phyloP scores from a whole-genome alignment of 495 filamentous ascomycete species.

The Trichoderma erinaceum region DNA sequence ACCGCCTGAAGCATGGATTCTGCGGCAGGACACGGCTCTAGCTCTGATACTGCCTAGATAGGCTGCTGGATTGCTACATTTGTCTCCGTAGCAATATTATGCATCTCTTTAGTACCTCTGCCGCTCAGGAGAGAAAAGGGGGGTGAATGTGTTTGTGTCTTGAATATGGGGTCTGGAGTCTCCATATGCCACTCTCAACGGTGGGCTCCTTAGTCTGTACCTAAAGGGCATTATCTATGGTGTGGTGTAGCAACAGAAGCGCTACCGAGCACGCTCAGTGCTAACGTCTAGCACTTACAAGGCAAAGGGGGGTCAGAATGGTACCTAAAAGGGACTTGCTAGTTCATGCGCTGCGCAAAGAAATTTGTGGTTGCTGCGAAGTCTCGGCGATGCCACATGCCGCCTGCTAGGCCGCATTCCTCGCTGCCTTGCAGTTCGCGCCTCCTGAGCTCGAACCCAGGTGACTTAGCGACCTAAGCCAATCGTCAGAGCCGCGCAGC shows the following conservation, averaged over 20 bases:
- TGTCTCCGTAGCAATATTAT: too few relatives aligned
- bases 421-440: slow-evolving; percentile 2
- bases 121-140: too few relatives aligned
- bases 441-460: slow-evolving; percentile 11
- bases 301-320: background rate
- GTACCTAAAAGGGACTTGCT: background rate
- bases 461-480: slow-evolving; percentile 14
- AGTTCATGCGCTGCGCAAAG: background rate
- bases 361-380: background rate
- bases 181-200: background rate
- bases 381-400: background rate
- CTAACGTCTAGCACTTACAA: background rate
- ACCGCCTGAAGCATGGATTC: too few relatives aligned
- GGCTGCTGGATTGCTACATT: too few relatives aligned
- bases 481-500: slow-evolving; percentile 14
- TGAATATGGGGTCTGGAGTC: background rate
- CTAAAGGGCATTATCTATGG: background rate
- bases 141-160: too few relatives aligned
- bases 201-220: background rate
- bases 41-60: too few relatives aligned
- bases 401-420: background rate
- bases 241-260: background rate
- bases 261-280: background rate
- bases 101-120: too few relatives aligned
- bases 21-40: too few relatives aligned